Conservation (phyloP, 2,329 filamentous ascomycete genomes). For the Rasamsonia emersonii region DNA sequence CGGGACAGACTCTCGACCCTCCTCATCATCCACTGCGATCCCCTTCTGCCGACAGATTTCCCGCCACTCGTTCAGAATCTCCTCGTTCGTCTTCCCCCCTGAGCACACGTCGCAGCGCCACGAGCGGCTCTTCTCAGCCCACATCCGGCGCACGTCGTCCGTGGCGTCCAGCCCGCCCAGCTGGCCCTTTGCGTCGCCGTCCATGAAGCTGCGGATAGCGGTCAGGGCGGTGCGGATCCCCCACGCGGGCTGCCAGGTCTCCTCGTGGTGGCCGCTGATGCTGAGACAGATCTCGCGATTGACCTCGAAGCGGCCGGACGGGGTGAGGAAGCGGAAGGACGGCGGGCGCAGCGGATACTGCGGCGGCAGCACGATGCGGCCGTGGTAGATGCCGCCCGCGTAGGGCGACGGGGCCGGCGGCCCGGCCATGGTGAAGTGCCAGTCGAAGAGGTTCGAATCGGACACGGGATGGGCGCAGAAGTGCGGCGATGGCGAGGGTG, state of each 20-base stretch:
- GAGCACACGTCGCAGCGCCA: conserved; percentile 64
- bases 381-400: conserved; percentile 80
- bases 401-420: conserved; percentile 72
- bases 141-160: conserved; percentile 55
- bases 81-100: conserved; percentile 55
- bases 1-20: conserved; percentile 25
- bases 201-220: conserved; percentile 82
- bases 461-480: conserved; percentile 71
- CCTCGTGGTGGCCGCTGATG: conserved; percentile 92
- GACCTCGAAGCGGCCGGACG: conserved; percentile 85
- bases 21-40: conserved; percentile 32
- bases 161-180: conserved; percentile 77
- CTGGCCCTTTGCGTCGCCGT: conserved; percentile 78
- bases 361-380: conserved; percentile 82
- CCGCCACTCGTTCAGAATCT: conserved; percentile 65
- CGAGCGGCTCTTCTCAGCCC: conserved; percentile 57
- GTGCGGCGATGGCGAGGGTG: conserved; percentile 68
- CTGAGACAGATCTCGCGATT: conserved; percentile 95
- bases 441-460: conserved; percentile 89
- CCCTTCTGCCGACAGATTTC: conserved; percentile 43
- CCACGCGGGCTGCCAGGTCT: conserved; percentile 98
- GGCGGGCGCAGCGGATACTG: conserved; percentile 88
- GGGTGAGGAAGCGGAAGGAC: conserved; percentile 90
- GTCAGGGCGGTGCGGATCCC: conserved; percentile 81
- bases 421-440: conserved; percentile 96